Conservation (phyloP, 2,329 filamentous ascomycete genomes). For the Teratosphaeria zuluensis region DNA sequence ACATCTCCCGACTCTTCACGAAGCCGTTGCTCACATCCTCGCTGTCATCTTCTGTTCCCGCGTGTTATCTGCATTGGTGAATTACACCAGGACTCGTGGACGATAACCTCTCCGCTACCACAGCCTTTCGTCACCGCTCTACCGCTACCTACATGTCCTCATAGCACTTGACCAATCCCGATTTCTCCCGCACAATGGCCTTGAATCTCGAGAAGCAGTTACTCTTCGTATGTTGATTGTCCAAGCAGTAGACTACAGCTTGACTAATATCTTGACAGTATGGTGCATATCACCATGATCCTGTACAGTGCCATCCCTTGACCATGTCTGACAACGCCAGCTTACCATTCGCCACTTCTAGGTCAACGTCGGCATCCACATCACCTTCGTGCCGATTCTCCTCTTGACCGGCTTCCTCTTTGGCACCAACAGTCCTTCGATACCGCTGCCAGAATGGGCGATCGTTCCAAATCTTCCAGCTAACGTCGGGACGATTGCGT, state of each 20-base stretch:
- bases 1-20: background rate
- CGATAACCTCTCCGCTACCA: background rate
- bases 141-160: background rate
- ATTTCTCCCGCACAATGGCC: conserved; percentile 29
- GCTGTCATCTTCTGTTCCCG: background rate
- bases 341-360: conserved; percentile 25
- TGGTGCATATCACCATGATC: conserved; percentile 72
- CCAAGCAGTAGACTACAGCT: background rate
- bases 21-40: background rate
- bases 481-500: conserved; percentile 49
- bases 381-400: conserved; percentile 68
- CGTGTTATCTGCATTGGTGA: background rate
- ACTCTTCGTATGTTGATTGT: conserved; percentile 55
- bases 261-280: conserved; percentile 47
- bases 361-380: conserved; percentile 71
- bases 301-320: conserved; percentile 32
- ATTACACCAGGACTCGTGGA: background rate
- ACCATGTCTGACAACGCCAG: conserved; percentile 4
- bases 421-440: conserved; percentile 48
- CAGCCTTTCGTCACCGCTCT: background rate
- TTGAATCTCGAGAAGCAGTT: conserved; percentile 75
- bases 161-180: background rate
- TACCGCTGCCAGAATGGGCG: conserved; percentile 45
- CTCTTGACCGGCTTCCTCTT: conserved; percentile 61
- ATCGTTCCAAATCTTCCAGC: conserved; percentile 48